These are phyloP conservation scores for Platanthera guangdongensis DNA, from an alignment of 106 monocot genomes.

Conservation along the genomic window DNA sequence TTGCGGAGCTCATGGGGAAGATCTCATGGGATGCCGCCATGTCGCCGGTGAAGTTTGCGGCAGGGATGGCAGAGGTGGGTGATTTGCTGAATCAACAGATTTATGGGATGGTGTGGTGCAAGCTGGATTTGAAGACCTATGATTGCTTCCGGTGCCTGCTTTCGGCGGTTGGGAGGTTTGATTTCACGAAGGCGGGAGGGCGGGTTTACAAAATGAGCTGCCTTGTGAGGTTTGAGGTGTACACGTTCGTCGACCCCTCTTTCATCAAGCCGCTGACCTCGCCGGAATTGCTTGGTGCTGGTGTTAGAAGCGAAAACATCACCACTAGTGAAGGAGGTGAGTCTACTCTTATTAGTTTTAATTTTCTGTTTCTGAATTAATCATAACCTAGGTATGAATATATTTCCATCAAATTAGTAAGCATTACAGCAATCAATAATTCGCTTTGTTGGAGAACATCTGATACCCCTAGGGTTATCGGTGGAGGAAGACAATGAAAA, in stretches of 20 bases:
- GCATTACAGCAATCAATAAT: too few relatives aligned
- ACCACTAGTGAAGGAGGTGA: neutral
- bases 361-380: too few relatives aligned
- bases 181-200: neutral
- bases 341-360: neutral
- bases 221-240: conserved; percentile 3
- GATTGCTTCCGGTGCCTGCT: conserved; percentile 17
- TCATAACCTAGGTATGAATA: too few relatives aligned
- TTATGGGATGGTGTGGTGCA: conserved; percentile 28
- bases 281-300: neutral
- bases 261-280: neutral
- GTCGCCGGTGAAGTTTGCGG: neutral
- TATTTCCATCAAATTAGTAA: too few relatives aligned
- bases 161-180: too few relatives aligned
- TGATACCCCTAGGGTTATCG: too few relatives aligned
- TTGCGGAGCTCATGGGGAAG: neutral
- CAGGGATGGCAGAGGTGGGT: neutral
- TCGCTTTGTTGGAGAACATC: too few relatives aligned
- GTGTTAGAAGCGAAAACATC: neutral
- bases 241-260: neutral
- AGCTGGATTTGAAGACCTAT: conserved; percentile 2
- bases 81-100: neutral
- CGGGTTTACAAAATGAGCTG: neutral
- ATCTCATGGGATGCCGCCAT: neutral
- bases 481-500: too few relatives aligned